A percentile compares a stretch with the other conserved stretches of the same genome.
Conservation (phyloP, 441 rosid species). For the Croton laevigatus region DNA sequence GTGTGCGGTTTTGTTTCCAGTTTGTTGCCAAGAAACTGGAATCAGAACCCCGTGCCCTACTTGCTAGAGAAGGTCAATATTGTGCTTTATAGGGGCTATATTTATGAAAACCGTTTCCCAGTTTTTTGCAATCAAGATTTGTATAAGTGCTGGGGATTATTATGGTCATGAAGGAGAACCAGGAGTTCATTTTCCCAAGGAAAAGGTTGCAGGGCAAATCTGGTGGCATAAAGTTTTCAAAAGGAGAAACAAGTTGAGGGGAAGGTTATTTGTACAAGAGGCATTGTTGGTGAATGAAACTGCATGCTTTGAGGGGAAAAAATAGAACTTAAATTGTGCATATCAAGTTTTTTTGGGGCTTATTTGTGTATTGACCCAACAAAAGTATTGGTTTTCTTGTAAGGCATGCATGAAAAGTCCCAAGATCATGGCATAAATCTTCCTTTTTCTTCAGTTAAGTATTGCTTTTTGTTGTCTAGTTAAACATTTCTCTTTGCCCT, state of each 20-base stretch:
- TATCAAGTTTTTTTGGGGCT: background rate
- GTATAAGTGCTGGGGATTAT: too few species aligned
- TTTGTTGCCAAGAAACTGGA: too few species aligned
- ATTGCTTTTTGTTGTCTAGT: background rate
- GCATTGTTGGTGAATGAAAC: background rate
- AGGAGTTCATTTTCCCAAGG: background rate
- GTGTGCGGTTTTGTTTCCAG: too few species aligned
- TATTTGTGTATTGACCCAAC: background rate
- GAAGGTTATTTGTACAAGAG: background rate
- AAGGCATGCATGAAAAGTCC: background rate
- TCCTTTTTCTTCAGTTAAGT: background rate
- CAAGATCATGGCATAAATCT: background rate
- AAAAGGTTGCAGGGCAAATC: background rate
- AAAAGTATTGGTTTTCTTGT: background rate
- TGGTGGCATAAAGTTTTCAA: background rate
- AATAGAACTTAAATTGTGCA: background rate
- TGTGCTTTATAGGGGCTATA: background rate
- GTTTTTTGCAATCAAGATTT: background rate
- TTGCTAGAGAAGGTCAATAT: too few species aligned
- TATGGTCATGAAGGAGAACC: background rate
- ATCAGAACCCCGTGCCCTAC: too few species aligned
- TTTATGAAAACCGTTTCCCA: background rate
- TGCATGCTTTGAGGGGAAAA: background rate
- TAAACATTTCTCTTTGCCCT: background rate
- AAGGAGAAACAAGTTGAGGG: background rate